Evolutionary conservation across 169 alveolate species (phyloP).

Genomic region (Plasmodium vinckei): DNA sequence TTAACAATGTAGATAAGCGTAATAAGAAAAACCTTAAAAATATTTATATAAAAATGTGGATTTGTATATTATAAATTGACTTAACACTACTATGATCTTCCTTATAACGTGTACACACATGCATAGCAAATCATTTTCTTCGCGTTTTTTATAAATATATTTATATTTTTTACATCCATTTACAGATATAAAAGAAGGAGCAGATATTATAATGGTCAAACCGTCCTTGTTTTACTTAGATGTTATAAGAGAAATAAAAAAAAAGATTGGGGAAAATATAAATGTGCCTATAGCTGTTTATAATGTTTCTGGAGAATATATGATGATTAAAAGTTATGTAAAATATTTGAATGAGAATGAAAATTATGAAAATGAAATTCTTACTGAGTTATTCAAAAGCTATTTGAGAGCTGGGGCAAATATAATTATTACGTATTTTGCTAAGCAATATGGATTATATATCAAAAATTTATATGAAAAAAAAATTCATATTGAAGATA

Average conservation of each 20-base stretch:
- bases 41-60: neutral
- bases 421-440: conserved; percentile 89
- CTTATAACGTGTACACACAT: neutral
- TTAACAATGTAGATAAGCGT: conserved; percentile 74
- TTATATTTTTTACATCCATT: neutral
- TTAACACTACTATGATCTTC: neutral
- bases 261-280: conserved; percentile 56
- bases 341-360: conserved; percentile 54
- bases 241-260: conserved; percentile 74
- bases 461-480: conserved; percentile 77
- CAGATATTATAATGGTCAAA: conserved; percentile 82
- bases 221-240: conserved; percentile 82
- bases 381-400: conserved; percentile 87
- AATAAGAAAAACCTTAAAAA: conserved; percentile 7
- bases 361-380: conserved; percentile 86
- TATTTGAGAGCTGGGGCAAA: conserved; percentile 92
- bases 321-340: conserved; percentile 80
- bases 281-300: conserved; percentile 80
- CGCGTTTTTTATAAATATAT: neutral
- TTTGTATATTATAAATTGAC: neutral
- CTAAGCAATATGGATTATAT: conserved; percentile 81
- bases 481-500: conserved; percentile 30
- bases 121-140: neutral
- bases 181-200: conserved; percentile 82
- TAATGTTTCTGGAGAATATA: conserved; percentile 83